Evolutionary conservation across 2,329 filamentous ascomycete genomes (phyloP).

Genomic region (Trichophyton mentagrophytes): DNA sequence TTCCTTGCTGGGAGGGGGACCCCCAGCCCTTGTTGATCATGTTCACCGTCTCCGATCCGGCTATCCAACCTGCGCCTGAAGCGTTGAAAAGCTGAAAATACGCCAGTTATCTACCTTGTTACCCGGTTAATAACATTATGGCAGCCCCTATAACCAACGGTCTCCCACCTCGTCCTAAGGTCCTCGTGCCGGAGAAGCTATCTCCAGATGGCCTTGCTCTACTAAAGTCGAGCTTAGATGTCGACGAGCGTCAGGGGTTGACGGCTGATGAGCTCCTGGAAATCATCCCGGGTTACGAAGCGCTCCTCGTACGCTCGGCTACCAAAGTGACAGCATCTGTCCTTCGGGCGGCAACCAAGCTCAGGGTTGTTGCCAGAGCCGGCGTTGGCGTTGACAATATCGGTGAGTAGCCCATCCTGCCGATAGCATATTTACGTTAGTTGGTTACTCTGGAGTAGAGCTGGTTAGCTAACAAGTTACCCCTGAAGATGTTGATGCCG

Average conservation of each 20-base stretch:
- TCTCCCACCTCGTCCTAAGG: constrained; percentile 29
- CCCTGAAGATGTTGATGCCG: constrained; percentile 48
- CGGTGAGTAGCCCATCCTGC: constrained; percentile 19
- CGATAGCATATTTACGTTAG: too few species aligned
- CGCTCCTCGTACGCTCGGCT: constrained; percentile 66
- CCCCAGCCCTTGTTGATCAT: too few species aligned
- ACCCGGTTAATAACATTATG: neutral
- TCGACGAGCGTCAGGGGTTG: constrained; percentile 54
- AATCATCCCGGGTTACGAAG: constrained; percentile 61
- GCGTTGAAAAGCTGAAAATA: neutral
- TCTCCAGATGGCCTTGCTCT: constrained; percentile 65
- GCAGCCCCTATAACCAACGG: neutral
- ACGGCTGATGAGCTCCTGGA: constrained; percentile 49
- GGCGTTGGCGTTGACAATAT: constrained; percentile 79
- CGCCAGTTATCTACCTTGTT: neutral
- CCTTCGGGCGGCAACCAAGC: constrained; percentile 51
- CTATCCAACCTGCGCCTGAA: too few species aligned
- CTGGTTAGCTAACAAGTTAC: neutral
- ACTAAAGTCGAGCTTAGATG: constrained; percentile 52
- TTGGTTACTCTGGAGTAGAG: neutral
- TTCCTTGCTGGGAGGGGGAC: too few species aligned
- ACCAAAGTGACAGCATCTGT: constrained; percentile 63
- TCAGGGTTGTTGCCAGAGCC: constrained; percentile 67
- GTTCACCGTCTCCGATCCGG: too few species aligned
- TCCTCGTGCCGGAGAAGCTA: constrained; percentile 68